Evolutionary conservation across 257 asterid genomes (phyloP).

Genomic region (Nicotiana otophora): DNA sequence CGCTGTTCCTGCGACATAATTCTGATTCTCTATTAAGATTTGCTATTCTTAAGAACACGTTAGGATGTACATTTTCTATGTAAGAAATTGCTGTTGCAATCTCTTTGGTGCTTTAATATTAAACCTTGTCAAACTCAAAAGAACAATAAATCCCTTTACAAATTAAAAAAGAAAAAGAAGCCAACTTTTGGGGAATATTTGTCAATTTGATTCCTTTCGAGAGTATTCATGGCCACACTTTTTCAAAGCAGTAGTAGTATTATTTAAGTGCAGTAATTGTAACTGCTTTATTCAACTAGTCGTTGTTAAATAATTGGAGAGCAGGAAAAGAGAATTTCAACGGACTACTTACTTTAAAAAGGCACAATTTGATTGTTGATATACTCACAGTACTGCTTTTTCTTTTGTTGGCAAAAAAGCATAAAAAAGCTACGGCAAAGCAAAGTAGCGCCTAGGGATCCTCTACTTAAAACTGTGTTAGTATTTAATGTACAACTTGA

Average conservation of each 20-base stretch:
- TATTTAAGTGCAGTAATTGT: not conserved
- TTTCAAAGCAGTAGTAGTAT: not conserved
- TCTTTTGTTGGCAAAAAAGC: conserved; percentile 30
- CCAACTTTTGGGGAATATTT: not conserved
- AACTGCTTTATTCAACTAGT: not conserved
- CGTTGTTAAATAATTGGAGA: conserved; percentile 12
- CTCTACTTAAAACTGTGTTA: not conserved
- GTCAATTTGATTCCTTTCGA: not conserved
- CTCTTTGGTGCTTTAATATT: not conserved
- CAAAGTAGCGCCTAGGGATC: conserved; percentile 39
- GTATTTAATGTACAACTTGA: not conserved
- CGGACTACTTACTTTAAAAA: not conserved
- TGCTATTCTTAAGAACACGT: not conserved
- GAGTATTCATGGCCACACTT: conserved; percentile 13
- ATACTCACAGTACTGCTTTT: conserved; percentile 7
- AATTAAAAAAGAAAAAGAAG: not conserved
- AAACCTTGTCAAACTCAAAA: not conserved
- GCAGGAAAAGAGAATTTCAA: conserved; percentile 17
- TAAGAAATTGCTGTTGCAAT: not conserved
- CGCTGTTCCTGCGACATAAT: not conserved
- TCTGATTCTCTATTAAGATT: not conserved
- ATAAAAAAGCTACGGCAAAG: conserved; percentile 18
- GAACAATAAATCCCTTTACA: conserved; percentile 3
- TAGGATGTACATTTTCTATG: not conserved
- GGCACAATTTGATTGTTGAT: conserved; percentile 6